phyloP scores from a whole-genome alignment of 2,329 filamentous ascomycete species.

The Akanthomyces lecanii region DNA sequence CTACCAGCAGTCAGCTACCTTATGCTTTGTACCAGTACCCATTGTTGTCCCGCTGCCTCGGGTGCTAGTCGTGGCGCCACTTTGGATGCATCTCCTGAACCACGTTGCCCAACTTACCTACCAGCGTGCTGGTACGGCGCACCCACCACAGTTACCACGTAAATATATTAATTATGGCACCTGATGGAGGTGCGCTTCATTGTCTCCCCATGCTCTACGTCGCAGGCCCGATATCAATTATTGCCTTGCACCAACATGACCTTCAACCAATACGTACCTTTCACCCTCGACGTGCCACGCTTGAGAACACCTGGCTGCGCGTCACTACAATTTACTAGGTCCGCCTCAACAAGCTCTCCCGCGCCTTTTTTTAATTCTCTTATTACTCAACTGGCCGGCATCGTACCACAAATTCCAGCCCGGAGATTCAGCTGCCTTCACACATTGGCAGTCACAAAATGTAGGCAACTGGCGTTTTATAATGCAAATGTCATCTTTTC shows the following conservation, averaged over 20 bases:
- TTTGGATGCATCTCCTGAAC: constrained; percentile 10
- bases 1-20: no score
- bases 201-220: background rate
- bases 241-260: background rate
- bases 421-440: background rate
- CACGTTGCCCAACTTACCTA: background rate
- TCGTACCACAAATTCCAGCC: background rate
- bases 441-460: background rate
- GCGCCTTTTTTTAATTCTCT: background rate
- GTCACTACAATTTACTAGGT: background rate
- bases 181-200: background rate
- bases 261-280: background rate
- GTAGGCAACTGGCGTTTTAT: background rate
- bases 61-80: constrained; percentile 1
- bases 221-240: background rate
- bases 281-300: no score
- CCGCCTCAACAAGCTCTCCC: background rate
- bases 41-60: constrained; percentile 4
- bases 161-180: background rate
- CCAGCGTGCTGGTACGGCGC: background rate
- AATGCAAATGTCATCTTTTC: background rate
- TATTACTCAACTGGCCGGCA: background rate
- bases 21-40: background rate
- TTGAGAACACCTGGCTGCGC: no score
- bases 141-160: background rate